A percentile compares a stretch with the other conserved stretches of the same genome.
These are phyloP conservation scores for Metschnikowia cerradonensis DNA, from an alignment of 805 yeast genomes.

Conservation along the genomic window DNA sequence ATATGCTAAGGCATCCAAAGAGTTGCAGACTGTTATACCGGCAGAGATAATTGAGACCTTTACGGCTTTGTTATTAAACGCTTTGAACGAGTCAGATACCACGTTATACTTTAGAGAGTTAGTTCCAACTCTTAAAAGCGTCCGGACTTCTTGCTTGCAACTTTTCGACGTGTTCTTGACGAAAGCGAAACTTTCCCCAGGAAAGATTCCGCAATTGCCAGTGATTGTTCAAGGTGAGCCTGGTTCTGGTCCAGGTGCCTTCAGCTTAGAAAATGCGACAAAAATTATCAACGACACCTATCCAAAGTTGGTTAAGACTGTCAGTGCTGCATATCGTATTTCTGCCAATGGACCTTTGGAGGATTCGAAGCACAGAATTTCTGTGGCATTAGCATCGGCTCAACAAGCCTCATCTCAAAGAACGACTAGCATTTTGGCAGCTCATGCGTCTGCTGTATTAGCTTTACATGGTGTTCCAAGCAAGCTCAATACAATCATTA, in stretches of 20 bases:
- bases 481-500: slow-evolving; percentile 82
- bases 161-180: slow-evolving; percentile 74
- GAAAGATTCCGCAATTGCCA: slow-evolving; percentile 76
- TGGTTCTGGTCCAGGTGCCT: slow-evolving; percentile 93
- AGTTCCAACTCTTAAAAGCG: slow-evolving; percentile 78
- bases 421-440: slow-evolving; percentile 60
- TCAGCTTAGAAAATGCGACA: slow-evolving; percentile 74
- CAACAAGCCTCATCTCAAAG: slow-evolving; percentile 47
- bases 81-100: slow-evolving; percentile 39
- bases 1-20: slow-evolving; percentile 42
- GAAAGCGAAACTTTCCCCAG: slow-evolving; percentile 65
- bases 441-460: slow-evolving; percentile 71
- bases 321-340: slow-evolving; percentile 69
- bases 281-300: slow-evolving; percentile 60
- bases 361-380: slow-evolving; percentile 70
- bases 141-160: slow-evolving; percentile 84
- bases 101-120: slow-evolving; percentile 72
- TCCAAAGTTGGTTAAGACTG: slow-evolving; percentile 55
- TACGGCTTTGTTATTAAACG: slow-evolving; percentile 26
- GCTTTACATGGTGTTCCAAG: slow-evolving; percentile 68
- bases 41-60: slow-evolving; percentile 20
- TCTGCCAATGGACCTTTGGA: slow-evolving; percentile 68
- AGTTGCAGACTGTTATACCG: slow-evolving; percentile 16
- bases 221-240: slow-evolving; percentile 90
- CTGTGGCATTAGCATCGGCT: slow-evolving; percentile 66